Evolutionary conservation across 257 asterid genomes (phyloP).

Genomic region (Jaltomata sinuosa): DNA sequence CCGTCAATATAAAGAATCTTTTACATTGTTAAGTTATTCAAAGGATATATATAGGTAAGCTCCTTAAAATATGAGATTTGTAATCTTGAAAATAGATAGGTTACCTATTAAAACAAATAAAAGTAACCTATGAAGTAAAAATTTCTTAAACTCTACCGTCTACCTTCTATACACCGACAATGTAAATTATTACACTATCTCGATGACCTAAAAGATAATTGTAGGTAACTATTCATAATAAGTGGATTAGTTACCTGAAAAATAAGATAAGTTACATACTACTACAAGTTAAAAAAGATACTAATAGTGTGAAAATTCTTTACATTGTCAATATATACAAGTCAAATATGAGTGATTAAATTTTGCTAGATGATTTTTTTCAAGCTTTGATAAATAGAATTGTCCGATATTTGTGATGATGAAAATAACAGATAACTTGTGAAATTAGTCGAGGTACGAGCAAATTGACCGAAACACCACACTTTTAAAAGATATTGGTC

Average conservation of each 20-base stretch:
- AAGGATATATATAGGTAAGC: no score
- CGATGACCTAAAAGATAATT: not conserved
- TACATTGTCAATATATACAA: constrained; percentile 3
- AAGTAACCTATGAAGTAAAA: no score
- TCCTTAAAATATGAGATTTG: no score
- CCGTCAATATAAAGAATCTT: no score
- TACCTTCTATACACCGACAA: not conserved
- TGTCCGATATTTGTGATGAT: not conserved
- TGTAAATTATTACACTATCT: not conserved
- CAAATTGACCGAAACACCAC: not conserved
- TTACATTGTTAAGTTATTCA: no score
- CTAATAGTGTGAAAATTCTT: constrained; percentile 7
- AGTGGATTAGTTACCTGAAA: not conserved
- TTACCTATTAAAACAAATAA: no score
- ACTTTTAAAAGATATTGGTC: not conserved
- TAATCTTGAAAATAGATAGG: no score
- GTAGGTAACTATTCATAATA: not conserved
- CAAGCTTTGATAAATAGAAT: not conserved
- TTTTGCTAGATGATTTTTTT: not conserved
- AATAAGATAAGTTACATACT: constrained; percentile 16
- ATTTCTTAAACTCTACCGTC: not conserved
- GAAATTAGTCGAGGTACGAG: not conserved
- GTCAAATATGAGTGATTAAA: not conserved
- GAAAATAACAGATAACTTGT: not conserved
- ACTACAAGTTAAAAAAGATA: constrained; percentile 19